Evolutionary conservation across 2,329 filamentous ascomycete species (phyloP).

Genomic region (Stagonosporopsis vannaccii): DNA sequence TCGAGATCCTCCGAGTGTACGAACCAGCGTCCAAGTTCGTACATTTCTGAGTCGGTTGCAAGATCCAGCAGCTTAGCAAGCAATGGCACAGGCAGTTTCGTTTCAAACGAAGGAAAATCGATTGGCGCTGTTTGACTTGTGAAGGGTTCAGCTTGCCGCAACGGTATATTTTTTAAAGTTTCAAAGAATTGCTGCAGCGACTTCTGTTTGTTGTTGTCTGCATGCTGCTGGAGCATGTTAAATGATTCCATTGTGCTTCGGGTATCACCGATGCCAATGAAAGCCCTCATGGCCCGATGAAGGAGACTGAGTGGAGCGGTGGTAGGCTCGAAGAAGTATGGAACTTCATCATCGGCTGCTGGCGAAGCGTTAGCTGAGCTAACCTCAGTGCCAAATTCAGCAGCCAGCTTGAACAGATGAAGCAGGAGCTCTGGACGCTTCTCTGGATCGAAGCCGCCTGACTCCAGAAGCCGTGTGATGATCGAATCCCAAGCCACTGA

Average conservation of each 20-base stretch:
- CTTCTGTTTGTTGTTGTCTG: slow-evolving; percentile 54
- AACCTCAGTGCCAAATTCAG: slow-evolving; percentile 53
- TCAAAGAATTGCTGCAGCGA: slow-evolving; percentile 54
- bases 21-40: slow-evolving; percentile 61
- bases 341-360: slow-evolving; percentile 27
- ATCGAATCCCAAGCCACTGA: slow-evolving; percentile 55
- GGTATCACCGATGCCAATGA: slow-evolving; percentile 50
- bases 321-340: slow-evolving; percentile 56
- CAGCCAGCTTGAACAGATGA: slow-evolving; percentile 49
- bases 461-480: slow-evolving; percentile 60
- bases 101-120: slow-evolving; percentile 55
- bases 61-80: slow-evolving; percentile 62
- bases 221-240: slow-evolving; percentile 48
- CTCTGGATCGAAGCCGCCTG: slow-evolving; percentile 55
- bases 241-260: slow-evolving; percentile 50
- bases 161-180: slow-evolving; percentile 29
- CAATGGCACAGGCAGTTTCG: slow-evolving; percentile 56
- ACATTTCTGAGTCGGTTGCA: slow-evolving; percentile 54
- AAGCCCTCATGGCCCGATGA: slow-evolving; percentile 53
- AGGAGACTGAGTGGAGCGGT: slow-evolving; percentile 52
- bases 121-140: slow-evolving; percentile 41
- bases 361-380: slow-evolving; percentile 45
- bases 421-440: slow-evolving; percentile 55
- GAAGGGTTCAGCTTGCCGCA: slow-evolving; percentile 34
- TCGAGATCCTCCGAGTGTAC: slow-evolving; percentile 61